These are phyloP conservation scores for Plasmodium gonderi DNA, from an alignment of 169 alveolate species.

Conservation along the genomic window DNA sequence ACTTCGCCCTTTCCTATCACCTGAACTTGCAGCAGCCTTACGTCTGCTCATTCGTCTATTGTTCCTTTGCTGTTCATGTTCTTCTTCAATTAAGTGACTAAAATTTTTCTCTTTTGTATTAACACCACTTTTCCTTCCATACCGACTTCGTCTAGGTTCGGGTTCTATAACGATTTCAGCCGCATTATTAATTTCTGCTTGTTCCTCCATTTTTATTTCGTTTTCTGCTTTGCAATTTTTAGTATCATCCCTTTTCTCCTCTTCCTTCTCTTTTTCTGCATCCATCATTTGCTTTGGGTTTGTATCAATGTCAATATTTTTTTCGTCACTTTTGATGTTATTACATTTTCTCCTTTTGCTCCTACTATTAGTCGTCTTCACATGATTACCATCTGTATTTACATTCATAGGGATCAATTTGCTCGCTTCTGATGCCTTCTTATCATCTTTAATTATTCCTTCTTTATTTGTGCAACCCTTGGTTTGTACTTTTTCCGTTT, in stretches of 20 bases:
- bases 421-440: neutral
- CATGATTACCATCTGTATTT: neutral
- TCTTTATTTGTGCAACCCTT: neutral
- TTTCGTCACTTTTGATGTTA: neutral
- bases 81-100: conserved; percentile 9
- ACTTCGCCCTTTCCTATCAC: neutral
- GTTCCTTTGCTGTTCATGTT: conserved; percentile 22
- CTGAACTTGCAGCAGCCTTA: conserved; percentile 5
- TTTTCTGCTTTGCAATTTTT: neutral
- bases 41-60: neutral
- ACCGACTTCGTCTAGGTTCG: conserved; percentile 20
- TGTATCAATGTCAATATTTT: neutral
- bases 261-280: neutral
- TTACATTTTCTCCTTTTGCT: conserved; percentile 2
- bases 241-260: neutral
- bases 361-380: neutral
- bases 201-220: neutral
- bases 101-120: conserved; percentile 32
- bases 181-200: neutral
- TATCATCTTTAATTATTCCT: neutral
- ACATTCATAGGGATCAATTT: neutral
- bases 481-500: neutral
- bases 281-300: neutral
- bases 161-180: neutral
- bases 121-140: conserved; percentile 52